Conservation (phyloP, 1,284 basidiomycete genomes). For the Erythrobasidium hasegawianum region DNA sequence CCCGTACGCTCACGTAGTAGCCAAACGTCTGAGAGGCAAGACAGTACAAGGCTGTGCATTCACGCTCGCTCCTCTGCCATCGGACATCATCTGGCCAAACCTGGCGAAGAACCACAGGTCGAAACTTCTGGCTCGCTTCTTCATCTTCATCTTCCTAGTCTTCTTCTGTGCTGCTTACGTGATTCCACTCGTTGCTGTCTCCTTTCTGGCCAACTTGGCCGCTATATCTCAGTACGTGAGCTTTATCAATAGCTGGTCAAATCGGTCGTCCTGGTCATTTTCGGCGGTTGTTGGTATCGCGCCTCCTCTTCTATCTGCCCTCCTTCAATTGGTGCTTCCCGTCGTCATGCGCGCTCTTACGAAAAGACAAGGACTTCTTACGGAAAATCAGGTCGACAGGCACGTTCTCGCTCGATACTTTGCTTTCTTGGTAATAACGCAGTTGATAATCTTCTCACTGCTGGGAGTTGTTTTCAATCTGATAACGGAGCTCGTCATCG, state of each 20-base stretch:
- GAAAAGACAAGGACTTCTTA: conserved; percentile 51
- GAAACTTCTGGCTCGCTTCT: conserved; percentile 61
- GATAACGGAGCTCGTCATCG: conserved; percentile 53
- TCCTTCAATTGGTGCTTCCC: conserved; percentile 82
- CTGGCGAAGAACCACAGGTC: conserved; percentile 68
- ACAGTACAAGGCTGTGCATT: conserved; percentile 68
- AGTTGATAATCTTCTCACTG: conserved; percentile 84
- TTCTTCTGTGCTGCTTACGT: conserved; percentile 80
- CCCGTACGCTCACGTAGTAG: conserved; percentile 81
- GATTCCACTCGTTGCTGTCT: conserved; percentile 75
- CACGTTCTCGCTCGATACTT: conserved; percentile 86
- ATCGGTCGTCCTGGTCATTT: conserved; percentile 40
- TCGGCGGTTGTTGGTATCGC: conserved; percentile 57
- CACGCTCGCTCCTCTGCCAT: conserved; percentile 73
- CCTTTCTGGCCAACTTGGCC: conserved; percentile 70
- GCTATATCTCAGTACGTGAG: conserved; percentile 58
- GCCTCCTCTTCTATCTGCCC: conserved; percentile 75
- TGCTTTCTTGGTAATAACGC: conserved; percentile 78
- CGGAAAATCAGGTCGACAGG: conserved; percentile 77
- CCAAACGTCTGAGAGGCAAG: conserved; percentile 63
- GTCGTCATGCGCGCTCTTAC: conserved; percentile 77
- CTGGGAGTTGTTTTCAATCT: conserved; percentile 73
- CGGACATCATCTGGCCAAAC: conserved; percentile 74
- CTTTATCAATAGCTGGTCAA: conserved; percentile 67
- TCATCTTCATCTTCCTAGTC: conserved; percentile 71